phyloP scores from a whole-genome alignment of 768 basidiomycete genomes.

The Serendipita sp. region DNA sequence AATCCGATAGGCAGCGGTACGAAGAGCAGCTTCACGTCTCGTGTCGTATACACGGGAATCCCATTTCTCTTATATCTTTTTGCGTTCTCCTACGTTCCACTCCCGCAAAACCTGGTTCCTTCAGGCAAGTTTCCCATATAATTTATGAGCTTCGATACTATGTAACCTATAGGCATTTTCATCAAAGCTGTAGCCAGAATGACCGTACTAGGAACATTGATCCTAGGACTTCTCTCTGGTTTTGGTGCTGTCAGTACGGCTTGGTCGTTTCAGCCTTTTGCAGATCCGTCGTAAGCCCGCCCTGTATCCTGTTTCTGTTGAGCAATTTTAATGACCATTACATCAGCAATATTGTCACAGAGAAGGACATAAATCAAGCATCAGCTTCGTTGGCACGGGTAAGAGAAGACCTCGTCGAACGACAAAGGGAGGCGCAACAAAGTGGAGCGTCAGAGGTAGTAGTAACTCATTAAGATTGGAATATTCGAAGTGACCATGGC shows the following conservation, averaged over 20 bases:
- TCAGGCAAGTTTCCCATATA: conserved; percentile 12
- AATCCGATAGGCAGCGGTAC: too few species aligned
- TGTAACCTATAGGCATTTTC: conserved; percentile 23
- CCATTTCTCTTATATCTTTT: conserved; percentile 43
- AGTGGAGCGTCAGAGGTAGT: neutral
- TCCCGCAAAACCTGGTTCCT: conserved; percentile 29
- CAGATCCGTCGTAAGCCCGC: conserved; percentile 1
- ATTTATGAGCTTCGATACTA: conserved; percentile 5
- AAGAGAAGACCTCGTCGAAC: conserved; percentile 13
- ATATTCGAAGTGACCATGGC: neutral
- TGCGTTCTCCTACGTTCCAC: conserved; percentile 48
- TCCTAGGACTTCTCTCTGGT: conserved; percentile 68
- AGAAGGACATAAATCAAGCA: conserved; percentile 12
- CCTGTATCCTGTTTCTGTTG: too few species aligned
- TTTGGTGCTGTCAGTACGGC: conserved; percentile 58
- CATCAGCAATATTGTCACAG: conserved; percentile 8
- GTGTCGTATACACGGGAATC: conserved; percentile 28
- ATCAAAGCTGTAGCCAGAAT: conserved; percentile 44
- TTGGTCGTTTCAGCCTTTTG: conserved; percentile 30
- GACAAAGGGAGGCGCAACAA: conserved; percentile 11
- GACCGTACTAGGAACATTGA: conserved; percentile 57
- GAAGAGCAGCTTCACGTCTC: neutral
- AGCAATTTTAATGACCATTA: neutral
- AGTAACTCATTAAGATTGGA: neutral
- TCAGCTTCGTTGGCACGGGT: conserved; percentile 14